Base-by-base conservation (phyloP, 176 grass and related monocot genomes). In the Oryza meyeriana region DNA sequence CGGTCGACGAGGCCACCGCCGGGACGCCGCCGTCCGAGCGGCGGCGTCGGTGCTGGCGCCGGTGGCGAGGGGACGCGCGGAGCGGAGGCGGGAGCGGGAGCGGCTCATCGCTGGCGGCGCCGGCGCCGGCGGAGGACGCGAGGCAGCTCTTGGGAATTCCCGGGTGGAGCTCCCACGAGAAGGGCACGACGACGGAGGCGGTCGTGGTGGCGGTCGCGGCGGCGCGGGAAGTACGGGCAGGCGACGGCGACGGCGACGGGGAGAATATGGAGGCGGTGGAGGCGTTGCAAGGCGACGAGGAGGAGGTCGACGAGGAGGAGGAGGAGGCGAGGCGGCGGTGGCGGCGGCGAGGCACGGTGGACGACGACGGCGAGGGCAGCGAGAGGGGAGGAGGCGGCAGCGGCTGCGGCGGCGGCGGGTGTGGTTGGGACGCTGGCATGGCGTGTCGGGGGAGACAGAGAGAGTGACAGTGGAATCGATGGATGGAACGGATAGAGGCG, bases 131-230 rank as follows among this genome's bases (percentile, higher is more conserved):
- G 6, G 7, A 20, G 52, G 45, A 20, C 0, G 61, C 30, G 40
- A 45, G 82, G 41, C 82, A 70, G 75, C 22, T 81, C 78, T 94
- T 95, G 55, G 96, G 96, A 41, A 94, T 89, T 31, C 96, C 96
- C 1, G 96, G 87, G 66, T 83, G 88, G 29, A 78, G 91, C 83
- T 99, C 96, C 96, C 96, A 99, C n/a, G 91, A 95, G 89, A 99
- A 99, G 5, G 96, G 96, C 0, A 89, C 82, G 41, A 94, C 77
- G 34, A 92, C 34, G 33, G 90, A 87, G 62, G 88, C 24, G 33
- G 71, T 0, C 6, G 36, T 4, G 24, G 39, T 80, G 8, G 2
- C 20, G 7, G 7, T 10, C 11, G 0, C 55, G 55, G 22, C 55
- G 44, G 75, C 27, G 45, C 65, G 81, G 10, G 79, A 65, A 2